A percentile compares a stretch with the other conserved stretches of the same genome.
Evolutionary conservation across 2,329 filamentous ascomycete genomes (phyloP).

Genomic region (Passalora sequoiae): DNA sequence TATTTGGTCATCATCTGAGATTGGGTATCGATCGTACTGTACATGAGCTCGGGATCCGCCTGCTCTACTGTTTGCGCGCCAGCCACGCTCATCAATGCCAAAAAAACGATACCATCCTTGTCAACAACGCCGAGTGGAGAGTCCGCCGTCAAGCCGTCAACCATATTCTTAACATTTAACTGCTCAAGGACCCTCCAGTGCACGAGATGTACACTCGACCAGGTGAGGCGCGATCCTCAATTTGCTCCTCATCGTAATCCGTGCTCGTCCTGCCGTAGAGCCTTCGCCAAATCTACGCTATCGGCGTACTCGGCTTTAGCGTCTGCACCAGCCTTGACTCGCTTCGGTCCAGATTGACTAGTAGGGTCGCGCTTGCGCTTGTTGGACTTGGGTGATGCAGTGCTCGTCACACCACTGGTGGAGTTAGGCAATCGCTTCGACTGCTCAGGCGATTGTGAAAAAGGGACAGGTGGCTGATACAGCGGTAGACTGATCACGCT

Average conservation of each 20-base stretch:
- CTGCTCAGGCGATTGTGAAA: slow-evolving; percentile 29
- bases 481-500: slow-evolving; percentile 23
- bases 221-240: slow-evolving; percentile 4
- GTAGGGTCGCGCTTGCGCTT: slow-evolving; percentile 25
- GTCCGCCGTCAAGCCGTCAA: not conserved
- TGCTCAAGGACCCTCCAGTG: too few species aligned
- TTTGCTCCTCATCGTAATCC: slow-evolving; percentile 16
- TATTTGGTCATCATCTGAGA: too few species aligned
- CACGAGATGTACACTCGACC: too few species aligned
- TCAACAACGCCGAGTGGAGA: too few species aligned
- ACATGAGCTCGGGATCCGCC: too few species aligned
- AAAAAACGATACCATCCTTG: too few species aligned
- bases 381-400: slow-evolving; percentile 5
- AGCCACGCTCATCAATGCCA: too few species aligned
- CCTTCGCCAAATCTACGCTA: slow-evolving; percentile 15
- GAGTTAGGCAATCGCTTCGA: slow-evolving; percentile 20
- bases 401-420: slow-evolving; percentile 10
- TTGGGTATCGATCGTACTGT: too few species aligned
- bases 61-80: too few species aligned
- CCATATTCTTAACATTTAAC: not conserved
- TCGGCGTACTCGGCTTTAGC: not conserved
- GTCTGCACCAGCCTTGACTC: slow-evolving; percentile 7
- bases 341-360: slow-evolving; percentile 11
- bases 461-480: slow-evolving; percentile 27
- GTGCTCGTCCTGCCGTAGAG: slow-evolving; percentile 20